These are phyloP conservation scores for Ascochyta lentis DNA, from an alignment of 2,329 filamentous ascomycete species.

Conservation along the genomic window DNA sequence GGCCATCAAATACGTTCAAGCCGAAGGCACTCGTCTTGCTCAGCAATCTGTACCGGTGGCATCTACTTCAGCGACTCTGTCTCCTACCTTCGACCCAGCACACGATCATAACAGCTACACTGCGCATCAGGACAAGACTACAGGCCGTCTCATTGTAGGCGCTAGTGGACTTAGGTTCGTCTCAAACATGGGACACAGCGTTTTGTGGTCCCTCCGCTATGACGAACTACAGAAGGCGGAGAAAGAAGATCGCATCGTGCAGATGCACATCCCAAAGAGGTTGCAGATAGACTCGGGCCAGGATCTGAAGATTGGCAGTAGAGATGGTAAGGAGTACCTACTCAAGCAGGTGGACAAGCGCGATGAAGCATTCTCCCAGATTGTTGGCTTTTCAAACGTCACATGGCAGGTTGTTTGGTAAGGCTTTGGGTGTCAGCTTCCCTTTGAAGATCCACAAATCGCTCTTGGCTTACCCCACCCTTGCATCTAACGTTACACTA, in stretches of 20 bases:
- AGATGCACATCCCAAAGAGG: conserved; percentile 27
- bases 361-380: conserved; percentile 41
- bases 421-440: not conserved
- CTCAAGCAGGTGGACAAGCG: conserved; percentile 32
- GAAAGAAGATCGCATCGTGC: conserved; percentile 33
- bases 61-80: not conserved
- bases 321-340: conserved; percentile 18
- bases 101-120: conserved; percentile 32
- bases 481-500: conserved; percentile 2
- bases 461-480: conserved; percentile 8
- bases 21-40: conserved; percentile 27
- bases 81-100: conserved; percentile 4
- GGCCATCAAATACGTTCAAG: conserved; percentile 42
- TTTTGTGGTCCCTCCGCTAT: conserved; percentile 26
- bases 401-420: conserved; percentile 44
- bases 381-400: conserved; percentile 37
- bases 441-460: conserved; percentile 1
- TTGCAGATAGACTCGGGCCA: conserved; percentile 24
- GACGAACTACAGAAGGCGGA: conserved; percentile 28
- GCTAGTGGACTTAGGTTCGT: conserved; percentile 29
- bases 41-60: not conserved
- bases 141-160: conserved; percentile 28
- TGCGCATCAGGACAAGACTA: conserved; percentile 19
- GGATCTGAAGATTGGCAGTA: conserved; percentile 29
- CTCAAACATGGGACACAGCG: conserved; percentile 15